These are phyloP conservation scores for Phellinidium pouzarii DNA, from an alignment of 1,284 basidiomycete species.

Conservation along the genomic window DNA sequence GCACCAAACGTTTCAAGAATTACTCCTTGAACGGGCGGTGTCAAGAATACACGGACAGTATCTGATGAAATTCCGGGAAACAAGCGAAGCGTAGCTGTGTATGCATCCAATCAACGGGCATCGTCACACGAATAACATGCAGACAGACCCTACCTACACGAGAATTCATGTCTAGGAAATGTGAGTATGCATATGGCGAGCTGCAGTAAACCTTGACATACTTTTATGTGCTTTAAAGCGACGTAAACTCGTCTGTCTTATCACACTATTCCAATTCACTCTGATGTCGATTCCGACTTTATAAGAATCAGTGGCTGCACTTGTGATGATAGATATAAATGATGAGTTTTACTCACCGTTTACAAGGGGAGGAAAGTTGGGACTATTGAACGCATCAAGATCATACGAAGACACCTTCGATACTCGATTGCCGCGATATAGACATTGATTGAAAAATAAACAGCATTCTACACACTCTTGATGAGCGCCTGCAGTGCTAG, in stretches of 20 bases:
- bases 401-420: constrained; percentile 84
- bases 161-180: constrained; percentile 75
- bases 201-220: constrained; percentile 24
- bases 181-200: constrained; percentile 14
- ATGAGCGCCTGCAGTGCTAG: background rate
- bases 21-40: constrained; percentile 67
- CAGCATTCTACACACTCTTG: constrained; percentile 53
- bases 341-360: constrained; percentile 45
- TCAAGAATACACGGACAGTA: constrained; percentile 68
- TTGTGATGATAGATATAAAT: background rate
- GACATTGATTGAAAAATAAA: constrained; percentile 83
- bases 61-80: constrained; percentile 81
- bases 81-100: constrained; percentile 64
- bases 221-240: constrained; percentile 80
- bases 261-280: constrained; percentile 80
- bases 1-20: constrained; percentile 88
- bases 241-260: constrained; percentile 69
- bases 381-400: constrained; percentile 80
- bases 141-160: constrained; percentile 33
- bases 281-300: constrained; percentile 84
- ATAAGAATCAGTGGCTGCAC: background rate
- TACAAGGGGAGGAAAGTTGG: constrained; percentile 81
- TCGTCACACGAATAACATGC: too few species aligned
- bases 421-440: constrained; percentile 83
- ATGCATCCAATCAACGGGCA: too few species aligned